These are phyloP conservation scores for Schizophyllum commune DNA, from an alignment of 1,284 basidiomycete species.

Conservation along the genomic window DNA sequence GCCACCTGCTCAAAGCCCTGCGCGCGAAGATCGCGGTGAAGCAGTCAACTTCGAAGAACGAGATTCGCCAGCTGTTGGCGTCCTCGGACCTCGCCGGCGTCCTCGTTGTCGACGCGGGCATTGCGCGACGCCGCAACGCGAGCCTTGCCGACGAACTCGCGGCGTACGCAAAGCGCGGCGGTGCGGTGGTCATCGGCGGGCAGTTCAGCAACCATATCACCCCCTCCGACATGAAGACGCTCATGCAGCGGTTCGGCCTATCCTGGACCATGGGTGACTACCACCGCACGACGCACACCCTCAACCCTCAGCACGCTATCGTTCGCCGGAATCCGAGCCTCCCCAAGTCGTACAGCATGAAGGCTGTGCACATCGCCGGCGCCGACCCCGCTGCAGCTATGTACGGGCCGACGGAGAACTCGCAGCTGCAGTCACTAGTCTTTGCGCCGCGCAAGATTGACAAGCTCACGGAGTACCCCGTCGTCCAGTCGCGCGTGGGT, in stretches of 20 bases:
- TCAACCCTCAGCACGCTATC: conserved; percentile 20
- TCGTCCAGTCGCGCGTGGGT: conserved; percentile 16
- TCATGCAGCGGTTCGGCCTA: conserved; percentile 25
- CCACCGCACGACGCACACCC: conserved; percentile 21
- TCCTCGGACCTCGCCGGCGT: conserved; percentile 18
- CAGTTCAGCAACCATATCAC: conserved; percentile 22
- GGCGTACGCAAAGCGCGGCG: conserved; percentile 25
- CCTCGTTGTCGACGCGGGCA: conserved; percentile 24
- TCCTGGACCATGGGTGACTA: conserved; percentile 18
- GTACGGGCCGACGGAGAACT: conserved; percentile 19
- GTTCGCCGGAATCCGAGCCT: conserved; percentile 19
- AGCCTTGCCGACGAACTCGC: conserved; percentile 20
- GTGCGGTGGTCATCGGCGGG: conserved; percentile 26
- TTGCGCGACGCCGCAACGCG: conserved; percentile 15
- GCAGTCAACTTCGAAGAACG: not conserved
- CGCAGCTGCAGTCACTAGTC: conserved; percentile 18
- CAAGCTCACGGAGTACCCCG: conserved; percentile 4
- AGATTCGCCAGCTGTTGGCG: conserved; percentile 14
- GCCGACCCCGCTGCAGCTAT: conserved; percentile 19
- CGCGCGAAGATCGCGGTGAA: not conserved
- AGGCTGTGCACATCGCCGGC: conserved; percentile 23
- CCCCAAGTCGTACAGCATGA: conserved; percentile 24
- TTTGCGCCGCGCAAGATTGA: conserved; percentile 7
- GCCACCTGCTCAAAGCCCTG: not conserved
- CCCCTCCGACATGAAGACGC: conserved; percentile 16